Conservation (phyloP, 345 rosid species). For the Pistacia integerrima region DNA sequence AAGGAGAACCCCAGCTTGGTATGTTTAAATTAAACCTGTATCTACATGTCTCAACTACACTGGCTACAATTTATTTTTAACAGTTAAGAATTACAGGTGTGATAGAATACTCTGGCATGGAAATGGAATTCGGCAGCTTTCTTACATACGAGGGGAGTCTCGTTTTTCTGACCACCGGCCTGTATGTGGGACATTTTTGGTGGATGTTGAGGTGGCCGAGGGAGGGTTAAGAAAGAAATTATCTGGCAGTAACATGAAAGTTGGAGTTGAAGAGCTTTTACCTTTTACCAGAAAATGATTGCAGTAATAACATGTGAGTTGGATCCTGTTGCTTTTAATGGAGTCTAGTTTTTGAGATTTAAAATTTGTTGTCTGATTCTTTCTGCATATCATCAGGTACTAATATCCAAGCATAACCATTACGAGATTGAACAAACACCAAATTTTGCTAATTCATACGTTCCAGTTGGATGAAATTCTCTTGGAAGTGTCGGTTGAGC, state of each 20-base stretch:
- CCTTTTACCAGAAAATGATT: slow-evolving; percentile 25
- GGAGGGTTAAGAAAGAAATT: slow-evolving; percentile 31
- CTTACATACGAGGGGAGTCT: slow-evolving; percentile 65
- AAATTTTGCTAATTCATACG: neutral
- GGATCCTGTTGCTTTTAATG: neutral
- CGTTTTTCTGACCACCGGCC: slow-evolving; percentile 93
- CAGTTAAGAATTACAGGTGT: slow-evolving; percentile 55
- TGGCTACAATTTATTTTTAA: neutral
- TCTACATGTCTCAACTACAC: neutral
- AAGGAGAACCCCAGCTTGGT: slow-evolving; percentile 99
- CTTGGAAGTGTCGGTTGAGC: neutral
- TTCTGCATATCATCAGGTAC: slow-evolving; percentile 1
- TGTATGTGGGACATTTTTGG: slow-evolving; percentile 62
- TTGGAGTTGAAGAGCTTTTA: slow-evolving; percentile 47
- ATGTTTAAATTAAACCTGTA: slow-evolving; percentile 10
- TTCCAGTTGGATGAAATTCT: neutral
- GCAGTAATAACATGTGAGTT: slow-evolving; percentile 17
- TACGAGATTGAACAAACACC: neutral
- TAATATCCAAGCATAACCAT: neutral
- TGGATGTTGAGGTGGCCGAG: slow-evolving; percentile 53
- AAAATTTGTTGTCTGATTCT: neutral
- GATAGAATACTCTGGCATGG: slow-evolving; percentile 93
- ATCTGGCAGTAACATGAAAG: slow-evolving; percentile 35
- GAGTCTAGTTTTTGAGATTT: neutral
- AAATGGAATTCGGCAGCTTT: slow-evolving; percentile 58